Percentiles rank a stretch among this genome's conserved stretches.
phyloP scores from a whole-genome alignment of 139 green algal species.

The Chlorella sp. region DNA sequence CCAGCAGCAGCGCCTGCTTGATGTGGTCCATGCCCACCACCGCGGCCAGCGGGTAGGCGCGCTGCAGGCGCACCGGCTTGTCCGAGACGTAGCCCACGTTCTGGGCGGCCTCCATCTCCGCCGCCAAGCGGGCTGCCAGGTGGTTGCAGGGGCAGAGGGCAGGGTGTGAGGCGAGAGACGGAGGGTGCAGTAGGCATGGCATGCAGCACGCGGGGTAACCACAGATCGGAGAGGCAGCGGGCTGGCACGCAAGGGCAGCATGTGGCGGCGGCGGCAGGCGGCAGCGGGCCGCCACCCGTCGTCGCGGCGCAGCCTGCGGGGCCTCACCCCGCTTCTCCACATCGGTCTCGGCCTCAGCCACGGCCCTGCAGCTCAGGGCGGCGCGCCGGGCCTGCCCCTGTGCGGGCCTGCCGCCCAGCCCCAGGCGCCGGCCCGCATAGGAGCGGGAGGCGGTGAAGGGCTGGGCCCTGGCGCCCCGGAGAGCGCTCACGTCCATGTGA shows the following conservation, averaged over 20 bases:
- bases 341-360: conserved; percentile 30
- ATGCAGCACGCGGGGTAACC: neutral
- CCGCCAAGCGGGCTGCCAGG: conserved; percentile 33
- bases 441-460: conserved; percentile 27
- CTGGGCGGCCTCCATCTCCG: conserved; percentile 36
- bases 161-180: neutral
- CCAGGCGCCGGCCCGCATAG: conserved; percentile 4
- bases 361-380: conserved; percentile 24
- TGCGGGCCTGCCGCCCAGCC: neutral
- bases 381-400: conserved; percentile 1
- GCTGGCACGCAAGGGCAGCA: neutral
- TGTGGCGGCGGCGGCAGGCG: neutral
- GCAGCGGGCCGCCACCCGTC: neutral
- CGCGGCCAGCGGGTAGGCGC: conserved; percentile 84
- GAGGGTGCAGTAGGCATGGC: neutral
- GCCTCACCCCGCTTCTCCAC: conserved; percentile 31
- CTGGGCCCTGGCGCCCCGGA: conserved; percentile 1
- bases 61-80: conserved; percentile 45
- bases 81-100: conserved; percentile 21
- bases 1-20: conserved; percentile 97
- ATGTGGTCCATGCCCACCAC: conserved; percentile 95
- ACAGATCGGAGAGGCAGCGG: neutral
- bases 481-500: neutral
- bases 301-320: neutral
- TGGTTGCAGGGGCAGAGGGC: neutral